Base-by-base conservation (phyloP, 1,284 basidiomycete species). In the Trichosporon faecale region DNA sequence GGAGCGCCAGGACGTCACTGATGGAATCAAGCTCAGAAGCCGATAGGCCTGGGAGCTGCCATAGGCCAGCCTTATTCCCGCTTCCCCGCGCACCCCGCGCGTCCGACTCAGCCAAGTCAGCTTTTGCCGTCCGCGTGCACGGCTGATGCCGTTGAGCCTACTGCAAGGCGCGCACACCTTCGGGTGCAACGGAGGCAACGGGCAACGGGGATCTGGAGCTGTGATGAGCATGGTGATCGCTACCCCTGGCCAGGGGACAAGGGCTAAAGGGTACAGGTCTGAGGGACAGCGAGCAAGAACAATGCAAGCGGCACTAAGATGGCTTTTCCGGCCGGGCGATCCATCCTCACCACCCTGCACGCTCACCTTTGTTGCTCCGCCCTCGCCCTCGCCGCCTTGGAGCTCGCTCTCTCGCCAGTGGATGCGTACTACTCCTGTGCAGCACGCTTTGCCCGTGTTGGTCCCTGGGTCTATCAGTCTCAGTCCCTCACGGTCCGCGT, bases 291-390 rank as follows among this genome's bases (percentile, higher is more conserved):
- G 33, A 35, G 8, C 33, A 37, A 18, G 23, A 52, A 52, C 49
- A 52, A 52, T 23, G 49, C 18, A 9, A 23, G 49, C 49, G 49
- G 49, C 49, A 52, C 49, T 52, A 52, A 23, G 49, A 52, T 52
- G 49, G 49, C 49, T 52, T 52, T 52, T 52, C 49, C 49, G 49
- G 23, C 21, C 49, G 49, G 49, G n/a, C 49, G 49, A 52, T 52
- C 49, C 49, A 52, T 52, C 23, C 3, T 21, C 49, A 25, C 25
- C 49, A 18, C 18, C 21, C 49, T 52, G 49, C n/a, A 52, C 16
- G 21, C 23, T 12, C 35, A 14, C 35, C 35, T 23, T 52, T 23
- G 49, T 52, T 52, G 23, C 21, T 52, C 49, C 49, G 49, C 49
- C 46, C n/a, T 16, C 16, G 40, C 40, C 16, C 12, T n/a, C 40